Evolutionary conservation across 192 early-diverging fungal genomes (phyloP), one percentile per base, ranked within the genome.

Genomic region (Funneliformis geosporum): DNA sequence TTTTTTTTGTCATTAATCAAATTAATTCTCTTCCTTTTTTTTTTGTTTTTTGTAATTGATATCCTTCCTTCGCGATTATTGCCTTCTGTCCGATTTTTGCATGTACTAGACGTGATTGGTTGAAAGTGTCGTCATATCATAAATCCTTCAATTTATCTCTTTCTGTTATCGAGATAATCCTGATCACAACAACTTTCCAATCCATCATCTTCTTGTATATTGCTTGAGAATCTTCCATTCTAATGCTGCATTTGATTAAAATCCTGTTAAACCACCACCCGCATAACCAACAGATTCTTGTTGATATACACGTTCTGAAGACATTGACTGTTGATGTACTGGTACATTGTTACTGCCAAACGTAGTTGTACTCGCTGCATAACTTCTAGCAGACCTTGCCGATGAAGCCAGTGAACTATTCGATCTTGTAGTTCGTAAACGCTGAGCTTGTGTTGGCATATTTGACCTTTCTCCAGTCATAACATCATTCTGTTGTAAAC

Each of bases 221-320:
- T 33, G 33, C 33, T 33, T 33, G 33, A 33, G 33, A 33, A 2
- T 33, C 0, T 33, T 33, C 33, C 33, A 33, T 33, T 33, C 33
- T 33, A 2, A 33, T 33, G 33, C 2, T 33, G 33, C 33, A 33
- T 40, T 39, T 21, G 7, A n/a, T 40, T 8, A 70, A 70, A 70
- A 39, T n/a, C 8, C 16, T 55, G 68, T 21, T 42, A 70, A 70
- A 8, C 68, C 33, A 10, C 40, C 40, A 42, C 39, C 55, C 1
- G 44, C 71, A 73, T 50, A 73, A 14, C 71, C 46, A 73, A 73
- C 71, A 50, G 71, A 23, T 46, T 50, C 46, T 9, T 40, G 68
- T 42, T 70, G 68, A 42, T 70, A 43, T 73, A 25, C n/a, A n/a
- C 62, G 62, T 25, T 65, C 62, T 65, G 62, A 11, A 28, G 62